phyloP scores from a whole-genome alignment of 1,284 basidiomycete genomes.

The Papiliotrema laurentii region DNA sequence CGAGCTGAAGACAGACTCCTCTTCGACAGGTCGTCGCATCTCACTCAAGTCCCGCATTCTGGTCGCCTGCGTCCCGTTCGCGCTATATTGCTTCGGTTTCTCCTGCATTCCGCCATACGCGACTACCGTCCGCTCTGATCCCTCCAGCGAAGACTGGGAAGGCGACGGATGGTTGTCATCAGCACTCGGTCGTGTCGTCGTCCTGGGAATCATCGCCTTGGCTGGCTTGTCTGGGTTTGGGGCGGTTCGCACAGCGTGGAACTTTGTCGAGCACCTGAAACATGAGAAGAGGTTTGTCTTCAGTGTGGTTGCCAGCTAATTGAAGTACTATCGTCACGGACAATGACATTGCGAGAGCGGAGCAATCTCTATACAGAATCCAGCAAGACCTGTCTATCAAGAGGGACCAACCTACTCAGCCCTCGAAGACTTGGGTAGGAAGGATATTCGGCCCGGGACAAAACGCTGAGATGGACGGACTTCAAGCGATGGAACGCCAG shows the following conservation, averaged over 20 bases:
- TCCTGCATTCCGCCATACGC: conserved; percentile 46
- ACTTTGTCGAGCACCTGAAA: conserved; percentile 36
- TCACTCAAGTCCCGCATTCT: conserved; percentile 30
- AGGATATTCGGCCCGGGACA: conserved; percentile 29
- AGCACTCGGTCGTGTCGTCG: conserved; percentile 42
- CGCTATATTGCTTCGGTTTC: conserved; percentile 45
- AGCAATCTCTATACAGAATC: conserved; percentile 44
- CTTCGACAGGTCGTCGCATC: conserved; percentile 10
- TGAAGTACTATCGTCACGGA: conserved; percentile 22
- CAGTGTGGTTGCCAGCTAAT: background rate
- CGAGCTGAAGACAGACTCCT: background rate
- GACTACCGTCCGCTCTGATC: conserved; percentile 20
- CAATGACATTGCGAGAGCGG: conserved; percentile 38
- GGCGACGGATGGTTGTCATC: conserved; percentile 44
- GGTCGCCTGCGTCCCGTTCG: conserved; percentile 44
- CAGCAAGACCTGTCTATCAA: conserved; percentile 41
- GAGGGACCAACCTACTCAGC: conserved; percentile 23
- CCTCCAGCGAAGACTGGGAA: conserved; percentile 31
- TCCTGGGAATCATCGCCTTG: conserved; percentile 45
- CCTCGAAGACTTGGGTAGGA: conserved; percentile 29
- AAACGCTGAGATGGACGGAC: conserved; percentile 35
- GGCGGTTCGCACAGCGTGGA: conserved; percentile 44
- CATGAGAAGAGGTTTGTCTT: conserved; percentile 28
- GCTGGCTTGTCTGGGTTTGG: conserved; percentile 45
- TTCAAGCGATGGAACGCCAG: conserved; percentile 42